Conservation (phyloP, 139 green algal genomes). For the Microglena sp. region DNA sequence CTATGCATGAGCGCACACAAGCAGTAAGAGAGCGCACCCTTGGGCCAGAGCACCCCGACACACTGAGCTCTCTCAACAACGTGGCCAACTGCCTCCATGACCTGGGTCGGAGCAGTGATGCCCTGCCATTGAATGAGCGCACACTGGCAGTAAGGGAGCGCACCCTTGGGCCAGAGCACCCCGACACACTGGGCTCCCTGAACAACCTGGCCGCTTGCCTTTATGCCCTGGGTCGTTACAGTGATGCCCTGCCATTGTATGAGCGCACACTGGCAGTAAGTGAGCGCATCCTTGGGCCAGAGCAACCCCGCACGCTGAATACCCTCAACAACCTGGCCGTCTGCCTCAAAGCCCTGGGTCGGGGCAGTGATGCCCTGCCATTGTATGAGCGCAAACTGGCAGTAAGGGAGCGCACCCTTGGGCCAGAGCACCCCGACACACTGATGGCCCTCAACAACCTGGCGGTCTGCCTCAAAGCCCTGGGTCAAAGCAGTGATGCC, state of each 20-base stretch:
- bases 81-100: constrained; percentile 3
- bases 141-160: background rate
- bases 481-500: too few relatives aligned
- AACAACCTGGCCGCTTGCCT: constrained; percentile 12
- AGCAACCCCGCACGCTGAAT: constrained; percentile 9
- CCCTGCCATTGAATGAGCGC: constrained; percentile 7
- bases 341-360: constrained; percentile 2
- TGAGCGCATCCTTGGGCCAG: constrained; percentile 6
- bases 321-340: constrained; percentile 8
- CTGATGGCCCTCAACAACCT: background rate
- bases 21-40: constrained; percentile 1
- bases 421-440: constrained; percentile 10
- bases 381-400: background rate
- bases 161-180: constrained; percentile 10
- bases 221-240: background rate
- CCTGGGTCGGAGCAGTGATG: background rate
- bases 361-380: constrained; percentile 1
- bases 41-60: constrained; percentile 11
- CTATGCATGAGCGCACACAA: background rate
- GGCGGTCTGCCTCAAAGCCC: too few relatives aligned
- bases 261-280: background rate
- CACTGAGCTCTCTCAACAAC: constrained; percentile 7
- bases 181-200: constrained; percentile 2
- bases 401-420: constrained; percentile 2
- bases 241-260: constrained; percentile 9